These are phyloP conservation scores for Leccinellum luteum DNA, from an alignment of 768 basidiomycete genomes.

Conservation along the genomic window DNA sequence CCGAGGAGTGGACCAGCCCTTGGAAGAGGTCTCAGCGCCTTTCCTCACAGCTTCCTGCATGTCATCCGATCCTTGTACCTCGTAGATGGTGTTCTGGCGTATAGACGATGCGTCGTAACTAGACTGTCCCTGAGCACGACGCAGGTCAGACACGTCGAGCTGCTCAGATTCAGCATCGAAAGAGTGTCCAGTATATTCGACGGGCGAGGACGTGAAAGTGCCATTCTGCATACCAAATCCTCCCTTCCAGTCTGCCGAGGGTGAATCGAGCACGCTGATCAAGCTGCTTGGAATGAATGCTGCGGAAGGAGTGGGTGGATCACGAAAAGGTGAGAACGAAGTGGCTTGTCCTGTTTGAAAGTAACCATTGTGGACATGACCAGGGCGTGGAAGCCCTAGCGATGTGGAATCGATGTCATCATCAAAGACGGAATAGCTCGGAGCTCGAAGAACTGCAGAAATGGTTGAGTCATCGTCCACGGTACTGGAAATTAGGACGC, in stretches of 20 bases:
- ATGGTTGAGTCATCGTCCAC: conserved; percentile 9
- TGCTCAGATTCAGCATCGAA: conserved; percentile 34
- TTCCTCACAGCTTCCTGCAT: conserved; percentile 10
- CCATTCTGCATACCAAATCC: conserved; percentile 14
- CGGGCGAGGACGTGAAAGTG: conserved; percentile 39
- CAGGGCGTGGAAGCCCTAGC: conserved; percentile 6
- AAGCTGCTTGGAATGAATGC: conserved; percentile 56
- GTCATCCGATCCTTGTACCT: conserved; percentile 22
- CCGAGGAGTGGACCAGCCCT: conserved; percentile 47
- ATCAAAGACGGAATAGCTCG: conserved; percentile 41
- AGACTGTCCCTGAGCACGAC: conserved; percentile 19
- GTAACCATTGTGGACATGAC: conserved; percentile 13
- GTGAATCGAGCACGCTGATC: conserved; percentile 44
- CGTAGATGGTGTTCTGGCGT: conserved; percentile 33
- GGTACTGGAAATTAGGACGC: conserved; percentile 22
- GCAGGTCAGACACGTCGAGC: conserved; percentile 49
- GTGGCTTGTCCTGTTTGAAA: conserved; percentile 19
- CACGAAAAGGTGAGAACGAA: conserved; percentile 56
- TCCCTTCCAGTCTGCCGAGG: conserved; percentile 55
- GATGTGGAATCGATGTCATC: conserved; percentile 32
- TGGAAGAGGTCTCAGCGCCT: conserved; percentile 31
- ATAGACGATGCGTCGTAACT: conserved; percentile 23
- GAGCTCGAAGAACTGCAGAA: conserved; percentile 28
- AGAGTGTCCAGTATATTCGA: conserved; percentile 35
- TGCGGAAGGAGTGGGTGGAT: conserved; percentile 38